Evolutionary conservation across 169 alveolate genomes (phyloP).

Genomic region (Plasmodium knowlesi): DNA sequence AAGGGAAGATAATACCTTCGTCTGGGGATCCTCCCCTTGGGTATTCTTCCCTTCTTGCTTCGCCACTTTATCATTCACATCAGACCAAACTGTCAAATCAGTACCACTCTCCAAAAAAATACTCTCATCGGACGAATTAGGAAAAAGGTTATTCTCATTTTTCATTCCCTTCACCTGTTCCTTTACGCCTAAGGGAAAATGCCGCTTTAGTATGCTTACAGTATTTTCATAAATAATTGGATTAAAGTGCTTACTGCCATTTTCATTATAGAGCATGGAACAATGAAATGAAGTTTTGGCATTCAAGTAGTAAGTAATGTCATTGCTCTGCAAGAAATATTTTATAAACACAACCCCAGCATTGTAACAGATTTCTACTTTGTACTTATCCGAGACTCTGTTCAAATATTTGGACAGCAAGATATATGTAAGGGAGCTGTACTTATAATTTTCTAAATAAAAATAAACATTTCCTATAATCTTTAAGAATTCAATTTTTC

Average conservation of each 20-base stretch:
- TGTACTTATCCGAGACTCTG: slow-evolving; percentile 15
- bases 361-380: slow-evolving; percentile 58
- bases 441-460: slow-evolving; percentile 43
- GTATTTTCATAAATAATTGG: slow-evolving; percentile 15
- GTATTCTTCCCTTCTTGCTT: too few relatives aligned
- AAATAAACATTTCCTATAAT: slow-evolving; percentile 64
- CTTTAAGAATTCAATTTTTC: slow-evolving; percentile 26
- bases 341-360: slow-evolving; percentile 47
- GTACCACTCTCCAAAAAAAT: background rate
- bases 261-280: slow-evolving; percentile 45
- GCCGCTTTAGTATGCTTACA: background rate
- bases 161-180: background rate
- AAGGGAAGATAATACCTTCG: background rate
- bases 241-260: slow-evolving; percentile 28
- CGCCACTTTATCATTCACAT: too few relatives aligned
- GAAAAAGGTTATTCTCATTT: background rate
- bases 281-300: slow-evolving; percentile 41
- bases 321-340: slow-evolving; percentile 37
- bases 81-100: background rate
- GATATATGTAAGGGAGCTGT: slow-evolving; percentile 46
- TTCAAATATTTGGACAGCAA: slow-evolving; percentile 47
- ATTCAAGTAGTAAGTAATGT: slow-evolving; percentile 28
- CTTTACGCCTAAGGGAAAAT: slow-evolving; percentile 4
- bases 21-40: background rate
- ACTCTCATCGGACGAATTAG: background rate